Percentiles rank a stretch among this genome's conserved stretches.
phyloP scores from a whole-genome alignment of 139 green algal species.

The Ettlia oleoabundans region DNA sequence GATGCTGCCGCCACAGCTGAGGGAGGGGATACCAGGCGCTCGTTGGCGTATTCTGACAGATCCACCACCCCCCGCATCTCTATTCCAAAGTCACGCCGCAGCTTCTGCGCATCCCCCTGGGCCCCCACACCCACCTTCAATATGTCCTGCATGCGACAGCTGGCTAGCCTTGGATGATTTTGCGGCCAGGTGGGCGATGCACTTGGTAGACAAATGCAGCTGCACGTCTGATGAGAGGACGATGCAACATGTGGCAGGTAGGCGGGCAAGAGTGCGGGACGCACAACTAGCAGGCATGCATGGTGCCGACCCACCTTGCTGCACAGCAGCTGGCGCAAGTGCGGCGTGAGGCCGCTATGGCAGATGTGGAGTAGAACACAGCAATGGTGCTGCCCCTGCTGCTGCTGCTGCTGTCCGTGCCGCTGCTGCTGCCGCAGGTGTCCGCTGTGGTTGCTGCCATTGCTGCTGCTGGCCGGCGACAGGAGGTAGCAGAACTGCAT shows the following conservation, averaged over 20 bases:
- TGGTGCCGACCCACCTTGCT: slow-evolving; percentile 2
- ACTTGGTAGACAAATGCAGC: too few relatives aligned
- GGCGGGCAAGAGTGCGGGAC: background rate
- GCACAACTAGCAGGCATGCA: slow-evolving; percentile 1
- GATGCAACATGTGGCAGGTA: too few relatives aligned
- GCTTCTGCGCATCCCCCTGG: slow-evolving; percentile 51
- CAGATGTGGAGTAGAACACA: slow-evolving; percentile 56
- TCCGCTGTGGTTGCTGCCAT: background rate
- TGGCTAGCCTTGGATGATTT: too few relatives aligned
- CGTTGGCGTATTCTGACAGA: slow-evolving; percentile 51
- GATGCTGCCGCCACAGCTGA: background rate
- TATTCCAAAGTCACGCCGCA: slow-evolving; percentile 55
- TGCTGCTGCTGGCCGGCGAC: background rate
- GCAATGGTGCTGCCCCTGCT: slow-evolving; percentile 2
- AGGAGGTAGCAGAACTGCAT: slow-evolving; percentile 47
- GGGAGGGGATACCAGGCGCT: slow-evolving; percentile 7
- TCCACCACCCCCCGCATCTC: slow-evolving; percentile 46
- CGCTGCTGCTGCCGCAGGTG: background rate
- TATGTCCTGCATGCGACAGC: slow-evolving; percentile 48
- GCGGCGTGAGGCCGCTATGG: slow-evolving; percentile 35
- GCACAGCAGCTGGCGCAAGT: slow-evolving; percentile 39
- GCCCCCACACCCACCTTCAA: slow-evolving; percentile 56
- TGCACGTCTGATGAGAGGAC: too few relatives aligned
- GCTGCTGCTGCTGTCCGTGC: background rate
- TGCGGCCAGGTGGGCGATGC: too few relatives aligned